A percentile compares a stretch with the other conserved stretches of the same genome.
These are phyloP conservation scores for Hysterangium stoloniferum DNA, from an alignment of 768 basidiomycete genomes.

Conservation along the genomic window DNA sequence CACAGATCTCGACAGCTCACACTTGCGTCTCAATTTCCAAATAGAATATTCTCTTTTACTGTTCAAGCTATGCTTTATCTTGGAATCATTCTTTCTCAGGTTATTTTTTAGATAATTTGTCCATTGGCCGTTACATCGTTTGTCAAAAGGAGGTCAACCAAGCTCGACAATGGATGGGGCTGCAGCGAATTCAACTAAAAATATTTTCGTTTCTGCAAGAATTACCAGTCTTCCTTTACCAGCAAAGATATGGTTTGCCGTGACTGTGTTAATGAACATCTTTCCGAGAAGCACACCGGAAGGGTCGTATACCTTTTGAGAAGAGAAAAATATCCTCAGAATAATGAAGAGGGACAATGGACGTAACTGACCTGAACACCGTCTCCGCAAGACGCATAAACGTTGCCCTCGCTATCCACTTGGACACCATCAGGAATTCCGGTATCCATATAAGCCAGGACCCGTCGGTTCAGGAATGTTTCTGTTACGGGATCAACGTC, in stretches of 20 bases:
- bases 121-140: too few species aligned
- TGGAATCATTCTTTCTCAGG: too few species aligned
- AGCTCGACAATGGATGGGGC: background rate
- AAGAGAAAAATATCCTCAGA: background rate
- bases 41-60: too few species aligned
- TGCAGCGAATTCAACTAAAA: slow-evolving; percentile 30
- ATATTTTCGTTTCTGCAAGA: slow-evolving; percentile 32
- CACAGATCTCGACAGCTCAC: too few species aligned
- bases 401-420: slow-evolving; percentile 54
- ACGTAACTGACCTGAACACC: slow-evolving; percentile 45
- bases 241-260: slow-evolving; percentile 36
- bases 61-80: too few species aligned
- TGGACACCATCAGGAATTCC: slow-evolving; percentile 64
- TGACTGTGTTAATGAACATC: slow-evolving; percentile 41
- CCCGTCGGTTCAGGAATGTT: slow-evolving; percentile 49
- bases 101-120: too few species aligned
- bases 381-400: slow-evolving; percentile 63
- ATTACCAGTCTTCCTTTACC: slow-evolving; percentile 32
- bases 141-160: too few species aligned
- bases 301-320: slow-evolving; percentile 51
- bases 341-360: too few species aligned
- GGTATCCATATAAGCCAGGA: slow-evolving; percentile 60
- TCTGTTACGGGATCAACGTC: slow-evolving; percentile 53
- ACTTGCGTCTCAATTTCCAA: too few species aligned
- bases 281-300: slow-evolving; percentile 55